Conservation (phyloP, 1,284 basidiomycete genomes). For the Xerocomus nothofagi region DNA sequence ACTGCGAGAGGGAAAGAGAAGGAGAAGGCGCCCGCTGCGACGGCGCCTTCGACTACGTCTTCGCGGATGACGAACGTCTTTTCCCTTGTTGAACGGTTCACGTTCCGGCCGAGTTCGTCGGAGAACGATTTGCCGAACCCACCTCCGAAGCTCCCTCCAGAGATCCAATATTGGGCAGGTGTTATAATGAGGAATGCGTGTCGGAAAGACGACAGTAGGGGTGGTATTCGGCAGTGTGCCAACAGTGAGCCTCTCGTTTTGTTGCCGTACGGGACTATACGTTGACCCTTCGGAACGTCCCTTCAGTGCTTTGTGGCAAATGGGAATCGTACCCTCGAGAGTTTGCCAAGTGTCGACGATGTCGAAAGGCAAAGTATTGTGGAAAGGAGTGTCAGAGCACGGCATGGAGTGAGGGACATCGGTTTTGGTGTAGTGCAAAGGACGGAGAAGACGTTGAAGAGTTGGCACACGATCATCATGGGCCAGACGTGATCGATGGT, state of each 20-base stretch:
- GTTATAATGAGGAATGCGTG: conserved; percentile 99
- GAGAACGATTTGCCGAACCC: conserved; percentile 73
- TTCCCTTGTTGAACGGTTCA: conserved; percentile 94
- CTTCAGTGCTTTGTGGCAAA: conserved; percentile 86
- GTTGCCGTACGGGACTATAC: conserved; percentile 2
- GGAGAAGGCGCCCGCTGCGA: conserved; percentile 33
- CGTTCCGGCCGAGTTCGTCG: conserved; percentile 84
- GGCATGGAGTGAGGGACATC: conserved; percentile 96
- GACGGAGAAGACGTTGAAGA: conserved; percentile 65
- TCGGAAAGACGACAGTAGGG: conserved; percentile 90
- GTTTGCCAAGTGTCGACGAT: conserved; percentile 96
- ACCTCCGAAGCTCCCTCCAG: conserved; percentile 74
- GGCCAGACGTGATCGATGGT: conserved; percentile 12
- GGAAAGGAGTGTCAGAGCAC: conserved; percentile 97
- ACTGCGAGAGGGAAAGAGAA: conserved; percentile 44
- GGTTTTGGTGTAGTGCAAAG: conserved; percentile 84
- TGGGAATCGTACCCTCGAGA: conserved; percentile 95
- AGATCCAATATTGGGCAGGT: conserved; percentile 99
- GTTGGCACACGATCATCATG: conserved; percentile 25
- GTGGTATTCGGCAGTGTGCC: conserved; percentile 96
- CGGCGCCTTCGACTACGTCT: background rate
- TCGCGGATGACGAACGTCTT: conserved; percentile 84
- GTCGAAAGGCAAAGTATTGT: conserved; percentile 98
- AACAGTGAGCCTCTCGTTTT: conserved; percentile 63
- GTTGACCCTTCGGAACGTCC: conserved; percentile 2